These are phyloP conservation scores for Kwoniella dendrophila DNA, from an alignment of 768 basidiomycete species.

Conservation along the genomic window DNA sequence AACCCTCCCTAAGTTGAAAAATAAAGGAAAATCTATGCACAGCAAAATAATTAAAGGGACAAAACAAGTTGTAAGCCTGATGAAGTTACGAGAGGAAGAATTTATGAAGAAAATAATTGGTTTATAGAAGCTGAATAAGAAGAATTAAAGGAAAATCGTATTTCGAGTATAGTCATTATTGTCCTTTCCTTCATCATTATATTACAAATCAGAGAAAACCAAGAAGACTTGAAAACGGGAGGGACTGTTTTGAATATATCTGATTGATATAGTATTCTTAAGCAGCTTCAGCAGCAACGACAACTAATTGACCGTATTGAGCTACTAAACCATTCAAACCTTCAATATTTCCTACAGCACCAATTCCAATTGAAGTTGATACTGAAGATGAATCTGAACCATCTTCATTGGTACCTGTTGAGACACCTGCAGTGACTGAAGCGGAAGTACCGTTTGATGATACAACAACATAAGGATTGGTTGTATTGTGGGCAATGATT, in stretches of 20 bases:
- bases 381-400: background rate
- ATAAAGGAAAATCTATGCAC: conserved; percentile 12
- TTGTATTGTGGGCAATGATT: conserved; percentile 23
- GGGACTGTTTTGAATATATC: too few species aligned
- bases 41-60: conserved; percentile 2
- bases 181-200: too few species aligned
- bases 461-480: conserved; percentile 38
- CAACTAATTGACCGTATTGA: conserved; percentile 46
- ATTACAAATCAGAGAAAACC: too few species aligned
- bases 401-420: background rate
- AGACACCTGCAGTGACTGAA: background rate
- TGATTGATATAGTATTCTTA: background rate
- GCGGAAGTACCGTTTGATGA: conserved; percentile 16
- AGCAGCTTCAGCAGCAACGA: conserved; percentile 38
- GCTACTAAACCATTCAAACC: conserved; percentile 43
- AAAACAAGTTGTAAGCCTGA: too few species aligned
- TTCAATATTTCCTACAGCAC: conserved; percentile 29
- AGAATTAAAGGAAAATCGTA: too few species aligned
- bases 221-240: too few species aligned
- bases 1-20: conserved; percentile 4
- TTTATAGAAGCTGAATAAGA: too few species aligned
- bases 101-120: too few species aligned
- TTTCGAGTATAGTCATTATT: too few species aligned
- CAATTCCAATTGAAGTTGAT: background rate
- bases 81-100: background rate